Evolutionary conservation across 2,329 filamentous ascomycete species (phyloP).

Genomic region (Claviceps paspali): DNA sequence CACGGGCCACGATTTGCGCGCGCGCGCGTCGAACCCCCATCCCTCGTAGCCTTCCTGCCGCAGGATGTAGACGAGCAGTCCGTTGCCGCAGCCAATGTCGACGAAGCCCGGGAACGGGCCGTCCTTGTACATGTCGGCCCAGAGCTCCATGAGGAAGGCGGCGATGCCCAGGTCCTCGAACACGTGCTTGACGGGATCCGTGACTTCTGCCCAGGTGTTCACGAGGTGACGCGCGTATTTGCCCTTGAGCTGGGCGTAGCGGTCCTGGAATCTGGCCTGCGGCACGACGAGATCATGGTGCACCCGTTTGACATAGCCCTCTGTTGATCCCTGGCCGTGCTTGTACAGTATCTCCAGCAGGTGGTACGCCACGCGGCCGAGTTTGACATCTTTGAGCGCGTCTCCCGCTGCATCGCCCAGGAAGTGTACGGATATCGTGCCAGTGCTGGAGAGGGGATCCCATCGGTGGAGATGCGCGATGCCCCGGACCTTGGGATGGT

Average conservation of each 20-base stretch:
- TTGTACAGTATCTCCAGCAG: slow-evolving; percentile 56
- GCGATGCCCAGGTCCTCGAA: slow-evolving; percentile 90
- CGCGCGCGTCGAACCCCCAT: slow-evolving; percentile 85
- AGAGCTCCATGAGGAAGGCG: slow-evolving; percentile 83
- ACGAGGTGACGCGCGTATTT: slow-evolving; percentile 61
- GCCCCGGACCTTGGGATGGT: slow-evolving; percentile 63
- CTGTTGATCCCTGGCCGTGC: slow-evolving; percentile 49
- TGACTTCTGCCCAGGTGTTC: slow-evolving; percentile 68
- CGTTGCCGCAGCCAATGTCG: slow-evolving; percentile 92
- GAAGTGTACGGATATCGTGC: slow-evolving; percentile 46
- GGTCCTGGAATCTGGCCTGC: slow-evolving; percentile 64
- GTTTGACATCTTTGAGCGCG: slow-evolving; percentile 24
- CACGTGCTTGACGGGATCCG: slow-evolving; percentile 80
- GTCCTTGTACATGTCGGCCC: slow-evolving; percentile 62
- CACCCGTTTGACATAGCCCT: slow-evolving; percentile 65
- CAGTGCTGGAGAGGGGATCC: slow-evolving; percentile 25
- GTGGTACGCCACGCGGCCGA: slow-evolving; percentile 52
- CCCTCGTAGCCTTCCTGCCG: slow-evolving; percentile 66
- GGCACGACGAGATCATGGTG: slow-evolving; percentile 71
- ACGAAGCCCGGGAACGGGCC: slow-evolving; percentile 69
- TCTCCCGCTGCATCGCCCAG: slow-evolving; percentile 27
- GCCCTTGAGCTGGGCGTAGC: slow-evolving; percentile 64
- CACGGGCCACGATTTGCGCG: slow-evolving; percentile 67
- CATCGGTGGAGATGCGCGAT: slow-evolving; percentile 65
- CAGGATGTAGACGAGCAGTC: slow-evolving; percentile 73